Conservation (phyloP, 129 eudicot species). For the Oenanthe sinensis region DNA sequence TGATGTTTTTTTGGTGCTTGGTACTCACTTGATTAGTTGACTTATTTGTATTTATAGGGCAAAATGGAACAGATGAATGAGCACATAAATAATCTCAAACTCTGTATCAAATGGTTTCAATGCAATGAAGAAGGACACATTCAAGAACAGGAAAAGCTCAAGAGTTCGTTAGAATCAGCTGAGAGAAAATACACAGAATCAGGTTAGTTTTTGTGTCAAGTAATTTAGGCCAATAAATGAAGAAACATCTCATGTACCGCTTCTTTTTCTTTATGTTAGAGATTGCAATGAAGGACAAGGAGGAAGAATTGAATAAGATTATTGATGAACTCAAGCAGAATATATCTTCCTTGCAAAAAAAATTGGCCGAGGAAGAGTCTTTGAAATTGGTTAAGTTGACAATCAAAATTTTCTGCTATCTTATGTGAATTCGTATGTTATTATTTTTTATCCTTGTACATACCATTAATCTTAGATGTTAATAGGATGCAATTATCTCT, state of each 20-base stretch:
- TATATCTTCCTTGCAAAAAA: constrained; percentile 30
- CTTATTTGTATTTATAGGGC: constrained; percentile 19
- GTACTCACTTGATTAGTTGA: not conserved
- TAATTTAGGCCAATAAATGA: not conserved
- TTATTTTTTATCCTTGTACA: not conserved
- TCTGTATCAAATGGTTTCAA: constrained; percentile 51
- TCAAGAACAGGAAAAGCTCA: constrained; percentile 34
- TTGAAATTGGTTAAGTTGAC: constrained; percentile 32
- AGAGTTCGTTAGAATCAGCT: constrained; percentile 28
- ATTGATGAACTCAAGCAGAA: constrained; percentile 32
- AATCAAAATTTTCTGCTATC: not conserved
- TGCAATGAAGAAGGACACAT: constrained; percentile 29
- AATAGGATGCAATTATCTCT: constrained; percentile 35
- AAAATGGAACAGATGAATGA: constrained; percentile 38
- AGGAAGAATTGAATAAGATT: constrained; percentile 39
- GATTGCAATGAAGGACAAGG: constrained; percentile 36
- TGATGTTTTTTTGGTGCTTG: not conserved
- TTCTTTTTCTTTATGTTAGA: constrained; percentile 23
- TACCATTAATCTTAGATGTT: not conserved
- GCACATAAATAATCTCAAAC: constrained; percentile 33
- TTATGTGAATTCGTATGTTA: not conserved
- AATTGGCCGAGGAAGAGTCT: constrained; percentile 38
- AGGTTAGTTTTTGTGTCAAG: constrained; percentile 25
- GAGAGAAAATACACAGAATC: constrained; percentile 31
- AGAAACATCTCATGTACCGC: not conserved